Conservation (phyloP, 257 asterid genomes). For the Anisodus acutangulus region DNA sequence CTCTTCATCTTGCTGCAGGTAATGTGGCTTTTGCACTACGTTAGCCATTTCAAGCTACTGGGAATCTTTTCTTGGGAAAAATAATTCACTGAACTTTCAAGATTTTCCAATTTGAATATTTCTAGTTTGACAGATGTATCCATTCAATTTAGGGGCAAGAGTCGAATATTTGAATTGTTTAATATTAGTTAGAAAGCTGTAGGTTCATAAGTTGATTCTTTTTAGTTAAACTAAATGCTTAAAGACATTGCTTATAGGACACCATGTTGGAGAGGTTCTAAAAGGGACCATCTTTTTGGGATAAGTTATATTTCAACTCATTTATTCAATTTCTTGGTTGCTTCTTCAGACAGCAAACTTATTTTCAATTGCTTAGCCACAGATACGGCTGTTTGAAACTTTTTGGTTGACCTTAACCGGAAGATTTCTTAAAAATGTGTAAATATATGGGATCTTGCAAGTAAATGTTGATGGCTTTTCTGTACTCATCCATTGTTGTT, state of each 20-base stretch:
- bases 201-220: not conserved
- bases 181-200: not conserved
- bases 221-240: not conserved
- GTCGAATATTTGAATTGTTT: not conserved
- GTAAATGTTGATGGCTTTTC: not conserved
- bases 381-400: not conserved
- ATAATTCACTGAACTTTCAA: not conserved
- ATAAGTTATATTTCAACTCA: not conserved
- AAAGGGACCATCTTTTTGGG: constrained; percentile 23
- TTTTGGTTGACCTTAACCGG: not conserved
- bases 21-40: not conserved
- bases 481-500: not conserved
- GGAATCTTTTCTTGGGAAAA: not conserved
- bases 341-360: not conserved
- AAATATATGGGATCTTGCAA: not conserved
- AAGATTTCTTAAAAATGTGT: constrained; percentile 1
- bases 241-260: constrained; percentile 6
- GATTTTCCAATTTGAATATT: not conserved
- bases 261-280: not conserved
- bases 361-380: not conserved
- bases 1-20: not conserved
- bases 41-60: not conserved
- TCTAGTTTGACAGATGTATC: constrained; percentile 23
- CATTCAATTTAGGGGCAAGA: not conserved
- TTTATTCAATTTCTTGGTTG: not conserved